Evolutionary conservation across 305 asterid genomes (phyloP), one percentile per base, ranked within the genome.

Genomic region (Fraxinus nigra): DNA sequence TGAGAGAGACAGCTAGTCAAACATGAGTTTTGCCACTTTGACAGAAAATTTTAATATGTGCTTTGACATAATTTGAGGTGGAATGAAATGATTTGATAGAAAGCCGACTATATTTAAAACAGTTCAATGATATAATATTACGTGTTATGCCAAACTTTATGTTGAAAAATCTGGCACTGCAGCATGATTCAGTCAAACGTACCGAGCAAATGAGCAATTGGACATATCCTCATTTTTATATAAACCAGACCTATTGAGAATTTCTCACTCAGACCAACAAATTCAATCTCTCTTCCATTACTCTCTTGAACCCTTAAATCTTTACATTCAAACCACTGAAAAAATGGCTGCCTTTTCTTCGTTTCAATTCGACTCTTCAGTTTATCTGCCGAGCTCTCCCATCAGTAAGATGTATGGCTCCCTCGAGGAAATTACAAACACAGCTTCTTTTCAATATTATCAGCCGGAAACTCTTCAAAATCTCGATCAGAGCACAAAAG

Each of bases 321-420:
- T 56, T 18, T 24, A 34, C 48, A 48, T 37, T 82, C 82, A 83
- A 82, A 78, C 73, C 74, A 61, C 51, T 72, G 51, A 48, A 77
- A 40, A 61, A 69, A 91, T 92, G 95, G 91, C 93, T 89, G 90
- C 92, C 73, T 92, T 90, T 84, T 83, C 83, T 20, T 80, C 93
- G 5, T 79, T 83, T 84, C 84, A 85, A 51, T 77, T 76, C n/a
- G 84, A 85, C 67, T 72, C 86, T 46, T 37, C 80, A 75, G 30
- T 82, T 54, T 75, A 24, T 51, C 67, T 46, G 18, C 83, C 81
- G 40, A 76, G 10, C 76, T 78, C 88, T 28, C 78, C 81, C 18
- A 77, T 67, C 74, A 26, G n/a, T 72, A 82, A 84, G 20, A 85
- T 81, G 86, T 56, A 76, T 75, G 84, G 79, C 82, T 83, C 78